Conservation (phyloP, 2,329 filamentous ascomycete genomes). For the Grosmannia serpens region DNA sequence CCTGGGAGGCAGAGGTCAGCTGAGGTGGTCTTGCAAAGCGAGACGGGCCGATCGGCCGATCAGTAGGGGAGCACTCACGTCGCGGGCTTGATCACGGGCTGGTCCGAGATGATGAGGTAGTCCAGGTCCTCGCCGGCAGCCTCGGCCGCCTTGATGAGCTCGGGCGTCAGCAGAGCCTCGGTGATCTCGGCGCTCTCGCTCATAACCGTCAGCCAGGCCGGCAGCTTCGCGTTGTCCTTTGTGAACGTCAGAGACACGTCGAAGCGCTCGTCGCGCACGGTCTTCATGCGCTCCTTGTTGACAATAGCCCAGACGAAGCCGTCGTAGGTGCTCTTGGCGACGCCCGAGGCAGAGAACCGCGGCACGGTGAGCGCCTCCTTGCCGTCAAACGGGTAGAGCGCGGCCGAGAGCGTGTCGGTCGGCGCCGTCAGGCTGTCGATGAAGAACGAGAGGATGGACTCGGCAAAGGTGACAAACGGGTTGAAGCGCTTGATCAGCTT, state of each 20-base stretch:
- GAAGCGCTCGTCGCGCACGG: slow-evolving; percentile 82
- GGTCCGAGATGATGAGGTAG: slow-evolving; percentile 80
- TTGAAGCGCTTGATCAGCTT: slow-evolving; percentile 80
- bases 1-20: slow-evolving; percentile 27
- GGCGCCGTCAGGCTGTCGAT: slow-evolving; percentile 64
- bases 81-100: slow-evolving; percentile 74
- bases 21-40: neutral
- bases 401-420: slow-evolving; percentile 62
- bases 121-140: slow-evolving; percentile 72
- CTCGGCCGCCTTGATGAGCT: slow-evolving; percentile 69
- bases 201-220: slow-evolving; percentile 87
- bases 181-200: slow-evolving; percentile 94
- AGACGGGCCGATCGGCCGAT: too few species aligned
- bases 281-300: slow-evolving; percentile 89
- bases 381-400: slow-evolving; percentile 82
- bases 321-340: slow-evolving; percentile 60
- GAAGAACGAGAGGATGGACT: slow-evolving; percentile 62
- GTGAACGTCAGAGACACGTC: slow-evolving; percentile 87
- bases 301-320: slow-evolving; percentile 92
- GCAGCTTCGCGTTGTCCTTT: slow-evolving; percentile 85
- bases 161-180: slow-evolving; percentile 73
- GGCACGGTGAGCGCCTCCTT: slow-evolving; percentile 73
- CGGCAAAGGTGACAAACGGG: slow-evolving; percentile 50
- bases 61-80: slow-evolving; percentile 52
- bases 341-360: slow-evolving; percentile 18